Base-by-base conservation (phyloP, 306 rosid genomes). In the Styphnolobium japonicum region DNA sequence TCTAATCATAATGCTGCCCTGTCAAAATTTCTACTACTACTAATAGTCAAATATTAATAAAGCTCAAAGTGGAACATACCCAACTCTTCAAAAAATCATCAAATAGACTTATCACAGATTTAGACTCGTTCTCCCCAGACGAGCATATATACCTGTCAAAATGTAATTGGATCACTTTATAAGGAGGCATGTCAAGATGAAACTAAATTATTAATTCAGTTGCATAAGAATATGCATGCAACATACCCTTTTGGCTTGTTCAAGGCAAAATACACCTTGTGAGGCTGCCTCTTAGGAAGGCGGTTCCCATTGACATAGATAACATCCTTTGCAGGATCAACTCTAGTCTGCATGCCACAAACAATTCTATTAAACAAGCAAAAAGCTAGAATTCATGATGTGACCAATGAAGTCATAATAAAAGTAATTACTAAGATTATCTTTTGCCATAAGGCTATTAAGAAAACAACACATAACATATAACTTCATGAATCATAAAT, bases 221-320 rank as follows among this genome's bases (percentile, higher is more conserved):
- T 27, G 63, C 49, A 57, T 43, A 57, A 62, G 75, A 11, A 45
- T 51, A 12, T 34, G 62, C 11, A 64, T 16, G 74, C 36, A 71
- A 39, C 93, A 78, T 71, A 94, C 98, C 98, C 98, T 88, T 94
- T 94, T 18, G 97, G 98, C 87, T 94, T 92, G 95, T 94, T 94
- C 80, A 94, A 84, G 6, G 97, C 97, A 77, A 94, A 84, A 86
- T 94, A 94, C 76, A 94, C 87, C 86, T 94, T 94, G 15, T 86
- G 83, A 72, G 98, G 92, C 87, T 91, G 92, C 83, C 80, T 94
- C 93, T 88, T 94, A 1, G 98, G 97, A 75, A 94, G 97, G 16
- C 98, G 93, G 78, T 79, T 94, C 37, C 98, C 98, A 31, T 91
- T 91, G 39, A 94, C 98, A 80, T 94, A 92, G 65, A 94, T 92